phyloP scores from a whole-genome alignment of 2,329 filamentous ascomycete species.

The Pestalotiopsis sp. region DNA sequence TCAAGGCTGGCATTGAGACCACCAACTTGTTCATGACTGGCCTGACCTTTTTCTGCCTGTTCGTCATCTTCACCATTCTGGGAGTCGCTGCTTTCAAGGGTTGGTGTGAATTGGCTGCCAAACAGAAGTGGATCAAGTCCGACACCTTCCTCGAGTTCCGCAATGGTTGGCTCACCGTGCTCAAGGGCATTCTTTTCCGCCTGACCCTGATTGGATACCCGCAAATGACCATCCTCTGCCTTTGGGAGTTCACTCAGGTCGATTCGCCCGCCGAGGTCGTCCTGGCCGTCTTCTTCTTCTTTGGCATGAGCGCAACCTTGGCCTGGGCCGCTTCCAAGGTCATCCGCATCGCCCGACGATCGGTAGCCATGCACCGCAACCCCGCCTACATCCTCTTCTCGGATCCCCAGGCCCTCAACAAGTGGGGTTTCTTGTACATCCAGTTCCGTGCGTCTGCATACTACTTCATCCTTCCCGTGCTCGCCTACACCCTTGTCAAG shows the following conservation, averaged over 20 bases:
- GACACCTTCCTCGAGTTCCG: constrained; percentile 86
- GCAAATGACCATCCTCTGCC: constrained; percentile 78
- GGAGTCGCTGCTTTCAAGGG: constrained; percentile 74
- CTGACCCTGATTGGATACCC: constrained; percentile 81
- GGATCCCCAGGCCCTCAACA: constrained; percentile 80
- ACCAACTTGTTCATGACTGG: constrained; percentile 88
- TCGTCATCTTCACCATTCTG: constrained; percentile 69
- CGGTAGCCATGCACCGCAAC: constrained; percentile 84
- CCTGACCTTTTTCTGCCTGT: constrained; percentile 77
- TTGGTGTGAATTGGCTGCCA: constrained; percentile 70
- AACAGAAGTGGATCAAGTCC: constrained; percentile 70
- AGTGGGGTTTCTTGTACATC: constrained; percentile 90
- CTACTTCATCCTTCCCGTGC: constrained; percentile 78
- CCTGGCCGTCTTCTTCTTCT: constrained; percentile 76
- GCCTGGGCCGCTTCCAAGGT: constrained; percentile 82
- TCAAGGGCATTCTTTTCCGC: constrained; percentile 85
- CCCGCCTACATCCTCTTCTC: constrained; percentile 89
- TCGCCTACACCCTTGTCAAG: constrained; percentile 75
- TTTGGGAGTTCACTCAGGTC: constrained; percentile 79
- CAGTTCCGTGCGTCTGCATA: constrained; percentile 87
- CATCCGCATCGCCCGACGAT: constrained; percentile 76
- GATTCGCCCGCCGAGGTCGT: constrained; percentile 80
- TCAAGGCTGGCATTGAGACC: constrained; percentile 73
- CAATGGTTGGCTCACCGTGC: constrained; percentile 80
- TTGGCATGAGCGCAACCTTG: constrained; percentile 72